Conservation (phyloP, 2,329 filamentous ascomycete species). For the Xylariaceae sp. region DNA sequence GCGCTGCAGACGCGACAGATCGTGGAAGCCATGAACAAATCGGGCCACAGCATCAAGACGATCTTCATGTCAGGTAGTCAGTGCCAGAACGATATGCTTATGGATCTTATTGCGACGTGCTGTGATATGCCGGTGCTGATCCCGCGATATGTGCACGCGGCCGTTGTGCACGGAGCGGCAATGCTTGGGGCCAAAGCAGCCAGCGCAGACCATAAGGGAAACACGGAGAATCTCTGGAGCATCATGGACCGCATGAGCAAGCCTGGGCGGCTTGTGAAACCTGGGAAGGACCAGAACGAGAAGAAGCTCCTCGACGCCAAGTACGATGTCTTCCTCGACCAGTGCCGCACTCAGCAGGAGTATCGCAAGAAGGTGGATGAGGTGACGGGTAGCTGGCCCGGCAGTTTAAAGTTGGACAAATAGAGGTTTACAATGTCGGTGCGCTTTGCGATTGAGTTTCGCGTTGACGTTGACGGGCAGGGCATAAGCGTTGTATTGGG, state of each 20-base stretch:
- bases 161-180: slow-evolving; percentile 95
- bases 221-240: slow-evolving; percentile 87
- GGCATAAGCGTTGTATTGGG: background rate
- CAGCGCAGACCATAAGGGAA: slow-evolving; percentile 76
- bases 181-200: slow-evolving; percentile 99
- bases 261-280: slow-evolving; percentile 82
- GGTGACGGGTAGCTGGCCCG: slow-evolving; percentile 50
- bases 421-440: background rate
- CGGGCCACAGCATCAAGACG: slow-evolving; percentile 85
- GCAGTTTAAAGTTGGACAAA: too few relatives aligned
- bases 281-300: slow-evolving; percentile 73
- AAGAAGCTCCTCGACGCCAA: slow-evolving; percentile 84
- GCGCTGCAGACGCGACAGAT: slow-evolving; percentile 97
- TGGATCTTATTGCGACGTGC: slow-evolving; percentile 87
- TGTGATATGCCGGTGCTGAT: slow-evolving; percentile 94
- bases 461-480: too few relatives aligned
- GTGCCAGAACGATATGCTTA: slow-evolving; percentile 93
- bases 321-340: slow-evolving; percentile 94
- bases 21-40: slow-evolving; percentile 88
- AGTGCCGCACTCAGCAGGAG: slow-evolving; percentile 82
- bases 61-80: slow-evolving; percentile 99
- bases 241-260: slow-evolving; percentile 99
- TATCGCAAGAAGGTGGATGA: slow-evolving; percentile 83
- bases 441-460: background rate
- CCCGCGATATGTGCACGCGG: slow-evolving; percentile 90